Evolutionary conservation across 768 basidiomycete genomes (phyloP), one percentile per base, ranked within the genome.

Genomic region (Amanita subjunquillea): DNA sequence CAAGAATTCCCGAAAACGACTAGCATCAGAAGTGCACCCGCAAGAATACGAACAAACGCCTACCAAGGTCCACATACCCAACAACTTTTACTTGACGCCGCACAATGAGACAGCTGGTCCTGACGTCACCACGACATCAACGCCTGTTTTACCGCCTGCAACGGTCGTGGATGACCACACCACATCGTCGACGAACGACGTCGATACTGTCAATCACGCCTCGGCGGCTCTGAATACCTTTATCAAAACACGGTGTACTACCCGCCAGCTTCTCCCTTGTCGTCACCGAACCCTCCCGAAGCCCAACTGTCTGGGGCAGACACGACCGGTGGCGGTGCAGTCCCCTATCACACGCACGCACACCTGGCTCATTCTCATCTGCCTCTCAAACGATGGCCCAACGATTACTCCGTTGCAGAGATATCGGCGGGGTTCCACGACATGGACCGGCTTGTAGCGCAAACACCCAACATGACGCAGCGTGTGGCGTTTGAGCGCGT

Each of bases 351-450:
- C 57, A 74, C 80, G 0, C 80, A 82, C 57, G 74, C 80, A 0
- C 80, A 82, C 56, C 79, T 82, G 1, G 79, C 82, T 50, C 78
- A 78, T 57, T 74, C 80, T 0, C 80, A 82, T 57, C 79, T 82
- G 2, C 80, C 82, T 2, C 68, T 83, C 27, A 85, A 85, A 60
- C 78, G 82, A 12, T 87, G 85, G 85, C 85, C 85, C 34, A 85
- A 85, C 59, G 85, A 86, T 65, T 85, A 83, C 62, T 80, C 79
- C 7, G 84, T 87, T 20, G 74, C 72, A 47, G 83, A 86, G 61
- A 70, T 86, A 52, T 74, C 82, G 1, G 61, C 64, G 1, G 84
- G 85, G 1, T 84, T 87, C 63, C 72, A 69, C 36, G 65, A 75
- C 38, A 74, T 75, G 73, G 74, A 75, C 61, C 60, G 53, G 39